phyloP scores from a whole-genome alignment of 2,329 filamentous ascomycete species.

The Coniochaeta sp. region DNA sequence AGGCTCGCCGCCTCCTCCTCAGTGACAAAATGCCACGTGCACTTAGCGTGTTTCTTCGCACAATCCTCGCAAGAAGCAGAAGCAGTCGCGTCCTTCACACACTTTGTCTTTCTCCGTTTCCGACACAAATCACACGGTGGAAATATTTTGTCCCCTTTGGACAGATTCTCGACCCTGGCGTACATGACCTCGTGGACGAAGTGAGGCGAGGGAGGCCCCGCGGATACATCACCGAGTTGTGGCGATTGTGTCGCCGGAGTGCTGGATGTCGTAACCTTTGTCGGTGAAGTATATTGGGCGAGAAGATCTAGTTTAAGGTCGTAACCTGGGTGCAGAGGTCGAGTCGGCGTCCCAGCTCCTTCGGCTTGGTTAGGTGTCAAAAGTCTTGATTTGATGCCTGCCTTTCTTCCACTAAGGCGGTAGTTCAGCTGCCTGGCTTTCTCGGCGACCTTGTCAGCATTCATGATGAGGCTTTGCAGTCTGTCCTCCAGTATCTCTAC shows the following conservation, averaged over 20 bases:
- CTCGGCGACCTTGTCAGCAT: conserved; percentile 64
- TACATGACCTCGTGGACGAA: conserved; percentile 50
- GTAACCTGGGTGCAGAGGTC: conserved; percentile 26
- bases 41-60: conserved; percentile 86
- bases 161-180: conserved; percentile 66
- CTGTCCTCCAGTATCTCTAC: conserved; percentile 79
- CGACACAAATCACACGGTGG: conserved; percentile 82
- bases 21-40: conserved; percentile 73
- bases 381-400: conserved; percentile 62
- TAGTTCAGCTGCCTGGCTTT: conserved; percentile 72
- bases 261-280: conserved; percentile 17
- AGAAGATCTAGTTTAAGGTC: conserved; percentile 49
- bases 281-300: conserved; percentile 38
- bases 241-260: conserved; percentile 19
- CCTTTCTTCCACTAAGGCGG: conserved; percentile 65
- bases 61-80: conserved; percentile 85
- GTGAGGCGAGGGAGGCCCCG: conserved; percentile 19
- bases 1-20: conserved; percentile 49
- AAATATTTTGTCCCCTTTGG: conserved; percentile 64
- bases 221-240: conserved; percentile 15
- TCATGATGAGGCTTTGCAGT: conserved; percentile 68
- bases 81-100: conserved; percentile 77
- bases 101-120: conserved; percentile 71
- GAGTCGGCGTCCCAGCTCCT: conserved; percentile 23
- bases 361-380: conserved; percentile 29